These are phyloP conservation scores for Santalum album DNA, from an alignment of 164 flowering plant genomes.

Conservation along the genomic window DNA sequence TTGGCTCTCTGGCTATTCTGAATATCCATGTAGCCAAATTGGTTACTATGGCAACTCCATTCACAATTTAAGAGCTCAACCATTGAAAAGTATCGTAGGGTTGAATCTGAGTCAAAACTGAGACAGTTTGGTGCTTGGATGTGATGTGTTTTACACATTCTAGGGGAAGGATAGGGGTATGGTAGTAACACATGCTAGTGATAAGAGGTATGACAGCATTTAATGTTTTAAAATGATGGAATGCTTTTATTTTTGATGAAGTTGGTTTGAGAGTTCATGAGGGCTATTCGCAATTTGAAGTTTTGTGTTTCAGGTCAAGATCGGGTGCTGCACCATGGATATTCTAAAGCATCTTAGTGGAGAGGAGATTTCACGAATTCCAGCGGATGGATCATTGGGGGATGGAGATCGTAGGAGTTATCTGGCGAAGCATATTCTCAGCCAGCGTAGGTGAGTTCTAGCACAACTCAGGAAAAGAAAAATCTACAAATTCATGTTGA, in stretches of 20 bases:
- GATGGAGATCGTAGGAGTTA: conserved; percentile 47
- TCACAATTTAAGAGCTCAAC: no score
- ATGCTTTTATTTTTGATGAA: neutral
- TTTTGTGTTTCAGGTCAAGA: conserved; percentile 48
- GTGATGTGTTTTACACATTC: no score
- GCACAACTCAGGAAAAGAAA: neutral
- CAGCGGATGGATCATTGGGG: conserved; percentile 38
- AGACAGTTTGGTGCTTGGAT: no score
- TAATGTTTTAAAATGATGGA: no score
- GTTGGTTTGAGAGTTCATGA: neutral
- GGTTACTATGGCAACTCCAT: no score
- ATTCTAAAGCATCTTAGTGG: conserved; percentile 82
- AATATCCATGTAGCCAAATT: no score
- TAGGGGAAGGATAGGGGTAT: no score
- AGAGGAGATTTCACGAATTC: conserved; percentile 68
- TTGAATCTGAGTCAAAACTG: no score
- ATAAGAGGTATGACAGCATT: no score
- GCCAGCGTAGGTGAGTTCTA: conserved; percentile 61
- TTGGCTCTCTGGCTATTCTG: no score
- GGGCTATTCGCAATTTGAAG: neutral
- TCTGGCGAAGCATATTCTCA: conserved; percentile 68
- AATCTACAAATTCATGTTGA: neutral
- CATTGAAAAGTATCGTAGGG: no score
- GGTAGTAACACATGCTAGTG: no score
- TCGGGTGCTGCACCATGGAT: conserved; percentile 83